phyloP scores from a whole-genome alignment of 352 stramenopile species.

The Globisporangium echinulatum region DNA sequence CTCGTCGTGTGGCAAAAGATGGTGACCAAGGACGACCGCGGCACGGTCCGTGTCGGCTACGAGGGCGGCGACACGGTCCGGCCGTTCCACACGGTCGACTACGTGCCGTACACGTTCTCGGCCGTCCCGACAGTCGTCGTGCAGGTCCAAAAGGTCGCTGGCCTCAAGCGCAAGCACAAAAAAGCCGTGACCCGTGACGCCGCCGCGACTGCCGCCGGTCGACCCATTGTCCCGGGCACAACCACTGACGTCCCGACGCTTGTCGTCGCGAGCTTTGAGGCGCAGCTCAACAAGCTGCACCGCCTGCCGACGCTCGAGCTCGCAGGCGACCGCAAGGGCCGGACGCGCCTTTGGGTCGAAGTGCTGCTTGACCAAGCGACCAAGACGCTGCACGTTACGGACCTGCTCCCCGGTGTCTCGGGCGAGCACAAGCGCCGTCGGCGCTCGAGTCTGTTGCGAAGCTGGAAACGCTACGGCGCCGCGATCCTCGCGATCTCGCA shows the following conservation, averaged over 20 bases:
- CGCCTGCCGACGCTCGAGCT: constrained; percentile 76
- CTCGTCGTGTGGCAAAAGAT: constrained; percentile 81
- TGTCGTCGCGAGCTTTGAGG: constrained; percentile 69
- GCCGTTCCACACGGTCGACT: constrained; percentile 76
- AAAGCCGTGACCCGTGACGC: constrained; percentile 9
- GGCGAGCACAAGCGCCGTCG: constrained; percentile 62
- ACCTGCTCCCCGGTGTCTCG: constrained; percentile 71
- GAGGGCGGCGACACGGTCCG: constrained; percentile 65
- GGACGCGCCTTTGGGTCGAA: constrained; percentile 70
- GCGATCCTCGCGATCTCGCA: constrained; percentile 63
- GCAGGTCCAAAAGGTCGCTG: constrained; percentile 63
- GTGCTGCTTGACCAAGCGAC: constrained; percentile 72
- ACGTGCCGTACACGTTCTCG: constrained; percentile 68
- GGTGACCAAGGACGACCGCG: constrained; percentile 41
- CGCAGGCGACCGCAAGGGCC: constrained; percentile 50
- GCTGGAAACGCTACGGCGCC: constrained; percentile 75
- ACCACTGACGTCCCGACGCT: constrained; percentile 6
- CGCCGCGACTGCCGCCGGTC: background rate
- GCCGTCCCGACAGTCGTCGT: constrained; percentile 60
- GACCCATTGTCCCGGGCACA: background rate
- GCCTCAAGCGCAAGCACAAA: constrained; percentile 29
- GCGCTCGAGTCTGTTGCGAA: constrained; percentile 58
- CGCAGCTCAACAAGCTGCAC: constrained; percentile 76
- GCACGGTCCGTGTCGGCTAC: constrained; percentile 36
- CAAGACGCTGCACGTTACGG: constrained; percentile 74